Evolutionary conservation across 305 asterid species (phyloP).

Genomic region (Rubia peregrina): DNA sequence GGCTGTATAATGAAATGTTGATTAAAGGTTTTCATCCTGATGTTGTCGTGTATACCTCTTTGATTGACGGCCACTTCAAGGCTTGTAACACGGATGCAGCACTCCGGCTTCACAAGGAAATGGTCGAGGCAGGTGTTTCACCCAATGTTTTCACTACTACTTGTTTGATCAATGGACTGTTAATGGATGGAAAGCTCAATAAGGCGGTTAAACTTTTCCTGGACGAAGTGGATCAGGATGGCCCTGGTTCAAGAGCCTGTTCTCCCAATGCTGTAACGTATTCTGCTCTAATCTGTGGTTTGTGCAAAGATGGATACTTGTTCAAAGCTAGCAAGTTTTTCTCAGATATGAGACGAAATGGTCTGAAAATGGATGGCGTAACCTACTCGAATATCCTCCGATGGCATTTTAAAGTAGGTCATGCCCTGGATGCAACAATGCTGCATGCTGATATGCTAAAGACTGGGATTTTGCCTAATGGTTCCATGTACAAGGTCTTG

Average conservation of each 20-base stretch:
- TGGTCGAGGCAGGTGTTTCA: constrained; percentile 42
- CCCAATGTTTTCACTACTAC: constrained; percentile 50
- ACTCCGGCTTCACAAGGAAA: constrained; percentile 50
- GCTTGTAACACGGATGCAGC: constrained; percentile 53
- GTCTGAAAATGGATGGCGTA: constrained; percentile 31
- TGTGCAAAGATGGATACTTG: constrained; percentile 47
- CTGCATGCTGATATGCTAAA: constrained; percentile 72
- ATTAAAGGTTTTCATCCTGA: constrained; percentile 64
- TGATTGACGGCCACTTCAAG: constrained; percentile 73
- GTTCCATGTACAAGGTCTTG: constrained; percentile 27
- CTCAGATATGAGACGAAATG: constrained; percentile 44
- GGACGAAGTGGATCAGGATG: constrained; percentile 18
- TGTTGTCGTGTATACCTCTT: constrained; percentile 54
- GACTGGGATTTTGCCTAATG: constrained; percentile 43
- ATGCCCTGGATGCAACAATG: constrained; percentile 44
- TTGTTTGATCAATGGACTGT: constrained; percentile 54
- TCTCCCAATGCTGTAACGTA: constrained; percentile 32
- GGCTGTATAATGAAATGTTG: constrained; percentile 58
- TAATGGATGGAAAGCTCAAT: constrained; percentile 53
- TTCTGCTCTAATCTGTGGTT: constrained; percentile 48
- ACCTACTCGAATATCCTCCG: constrained; percentile 40
- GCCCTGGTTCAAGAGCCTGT: constrained; percentile 3
- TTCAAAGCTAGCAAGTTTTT: constrained; percentile 66
- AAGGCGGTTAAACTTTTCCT: constrained; percentile 49
- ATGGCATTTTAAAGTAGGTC: constrained; percentile 42